phyloP scores from a whole-genome alignment of 1,139 yeast genomes.

The Yamadazyma dendronema region DNA sequence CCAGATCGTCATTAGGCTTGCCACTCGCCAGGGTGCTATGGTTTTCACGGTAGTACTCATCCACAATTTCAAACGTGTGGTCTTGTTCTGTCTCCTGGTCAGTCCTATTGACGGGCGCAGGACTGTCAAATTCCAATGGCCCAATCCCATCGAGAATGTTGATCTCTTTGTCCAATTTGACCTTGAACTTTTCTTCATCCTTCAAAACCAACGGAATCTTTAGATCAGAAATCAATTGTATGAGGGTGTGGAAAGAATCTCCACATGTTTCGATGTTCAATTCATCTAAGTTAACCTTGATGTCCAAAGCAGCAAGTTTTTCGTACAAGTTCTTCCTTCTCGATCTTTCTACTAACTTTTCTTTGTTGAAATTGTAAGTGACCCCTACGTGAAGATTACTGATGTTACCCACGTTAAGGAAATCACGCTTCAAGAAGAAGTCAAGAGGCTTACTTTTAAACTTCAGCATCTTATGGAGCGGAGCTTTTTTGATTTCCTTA shows the following conservation, averaged over 20 bases:
- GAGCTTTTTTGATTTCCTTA: constrained; percentile 22
- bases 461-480: not conserved
- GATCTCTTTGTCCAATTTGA: constrained; percentile 31
- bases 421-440: constrained; percentile 38
- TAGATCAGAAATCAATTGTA: constrained; percentile 68
- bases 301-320: constrained; percentile 31
- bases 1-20: not conserved
- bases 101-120: constrained; percentile 1
- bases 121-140: constrained; percentile 24
- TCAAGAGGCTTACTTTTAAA: constrained; percentile 7
- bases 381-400: constrained; percentile 43
- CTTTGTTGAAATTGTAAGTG: constrained; percentile 24
- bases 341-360: constrained; percentile 5
- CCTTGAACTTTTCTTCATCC: constrained; percentile 55
- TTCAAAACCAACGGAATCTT: constrained; percentile 62
- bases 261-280: constrained; percentile 68
- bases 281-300: constrained; percentile 50
- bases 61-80: constrained; percentile 18
- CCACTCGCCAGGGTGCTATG: constrained; percentile 5
- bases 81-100: not conserved
- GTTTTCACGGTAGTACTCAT: constrained; percentile 20
- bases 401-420: constrained; percentile 42
- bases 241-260: constrained; percentile 73
- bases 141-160: constrained; percentile 52
- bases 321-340: constrained; percentile 12